These are phyloP conservation scores for Apiotrichum akiyoshidainum DNA, from an alignment of 1,284 basidiomycete genomes.

Conservation along the genomic window DNA sequence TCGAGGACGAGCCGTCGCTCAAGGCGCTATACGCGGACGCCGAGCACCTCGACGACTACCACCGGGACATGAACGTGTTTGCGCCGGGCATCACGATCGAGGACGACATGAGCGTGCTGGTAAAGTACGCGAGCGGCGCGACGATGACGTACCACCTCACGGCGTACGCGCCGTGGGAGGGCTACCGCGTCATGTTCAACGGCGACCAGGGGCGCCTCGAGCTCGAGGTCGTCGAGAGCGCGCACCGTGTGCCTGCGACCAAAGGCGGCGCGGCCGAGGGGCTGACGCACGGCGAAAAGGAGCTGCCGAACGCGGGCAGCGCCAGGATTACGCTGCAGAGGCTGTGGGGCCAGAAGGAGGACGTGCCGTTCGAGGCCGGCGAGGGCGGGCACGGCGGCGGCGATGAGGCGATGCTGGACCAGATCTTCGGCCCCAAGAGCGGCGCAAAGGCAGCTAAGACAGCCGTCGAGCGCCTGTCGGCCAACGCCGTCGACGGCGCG, in stretches of 20 bases:
- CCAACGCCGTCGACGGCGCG: slow-evolving; percentile 57
- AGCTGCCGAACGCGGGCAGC: slow-evolving; percentile 55
- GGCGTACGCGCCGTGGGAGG: slow-evolving; percentile 52
- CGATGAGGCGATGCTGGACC: slow-evolving; percentile 57
- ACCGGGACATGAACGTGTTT: slow-evolving; percentile 54
- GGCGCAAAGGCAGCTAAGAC: slow-evolving; percentile 51
- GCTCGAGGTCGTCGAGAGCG: slow-evolving; percentile 57
- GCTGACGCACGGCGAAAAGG: slow-evolving; percentile 52
- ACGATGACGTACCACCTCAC: slow-evolving; percentile 59
- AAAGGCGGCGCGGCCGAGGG: slow-evolving; percentile 29
- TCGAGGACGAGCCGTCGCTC: slow-evolving; percentile 55
- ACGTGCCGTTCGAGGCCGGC: slow-evolving; percentile 53
- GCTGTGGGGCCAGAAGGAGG: slow-evolving; percentile 54
- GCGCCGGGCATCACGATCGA: slow-evolving; percentile 58
- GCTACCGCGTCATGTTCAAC: slow-evolving; percentile 60
- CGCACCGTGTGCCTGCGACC: slow-evolving; percentile 26
- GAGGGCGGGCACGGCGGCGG: slow-evolving; percentile 58
- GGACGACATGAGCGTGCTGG: slow-evolving; percentile 59
- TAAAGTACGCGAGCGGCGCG: slow-evolving; percentile 56
- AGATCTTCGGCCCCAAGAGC: slow-evolving; percentile 55
- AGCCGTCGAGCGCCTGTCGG: slow-evolving; percentile 55
- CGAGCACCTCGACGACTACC: slow-evolving; percentile 55
- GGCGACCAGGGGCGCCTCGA: slow-evolving; percentile 58
- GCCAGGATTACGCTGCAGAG: slow-evolving; percentile 55
- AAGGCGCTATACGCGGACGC: slow-evolving; percentile 54